Evolutionary conservation across 805 yeast species (phyloP), one percentile per base, ranked within the genome.

Genomic region (Suhomyces xylopsoci): DNA sequence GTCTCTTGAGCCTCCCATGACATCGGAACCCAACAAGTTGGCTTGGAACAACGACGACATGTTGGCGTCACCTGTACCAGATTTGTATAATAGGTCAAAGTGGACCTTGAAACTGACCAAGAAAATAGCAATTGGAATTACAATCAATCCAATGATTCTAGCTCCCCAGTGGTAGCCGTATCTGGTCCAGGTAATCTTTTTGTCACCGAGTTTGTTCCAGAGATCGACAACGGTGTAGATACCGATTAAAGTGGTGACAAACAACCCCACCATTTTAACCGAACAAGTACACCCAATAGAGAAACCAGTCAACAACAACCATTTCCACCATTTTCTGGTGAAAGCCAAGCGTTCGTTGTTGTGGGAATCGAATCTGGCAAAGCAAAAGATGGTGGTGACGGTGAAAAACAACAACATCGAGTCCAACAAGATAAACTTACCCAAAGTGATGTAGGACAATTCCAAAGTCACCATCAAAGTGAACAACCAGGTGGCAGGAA

Each of bases 201-300:
- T 77, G 65, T 88, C 93, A 58, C 92, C 96, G 62, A 90, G 81
- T 67, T 82, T 82, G 62, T 74, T 77, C 96, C 97, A 94, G 62
- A 94, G 77, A 63, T 94, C 97, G 50, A 83, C 87, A 40, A 89
- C 77, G 20, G 97, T 91, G 71, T 93, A 90, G 56, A 90, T 81
- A 47, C 99, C 99, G 51, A 94, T 91, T 57, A 91, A 74, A 15
- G 90, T 70, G 52, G 96, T 93, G 55, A 90, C 89, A 63, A 94
- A 90, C 52, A 93, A 79, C 62, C 99, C 99, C 53, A 94, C 98
- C 97, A 92, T 90, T 73, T 94, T 94, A 53, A 91, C 96, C 26
- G 96, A 87, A 65, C 93, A 87, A 17, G 92, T 88, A 68, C 94
- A 88, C 42, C 99, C 98, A 62, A 94, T 83, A 45, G 83, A 77